Evolutionary conservation across 164 flowering plant species (phyloP), one percentile per base, ranked within the genome.

Genomic region (Vitis riparia): DNA sequence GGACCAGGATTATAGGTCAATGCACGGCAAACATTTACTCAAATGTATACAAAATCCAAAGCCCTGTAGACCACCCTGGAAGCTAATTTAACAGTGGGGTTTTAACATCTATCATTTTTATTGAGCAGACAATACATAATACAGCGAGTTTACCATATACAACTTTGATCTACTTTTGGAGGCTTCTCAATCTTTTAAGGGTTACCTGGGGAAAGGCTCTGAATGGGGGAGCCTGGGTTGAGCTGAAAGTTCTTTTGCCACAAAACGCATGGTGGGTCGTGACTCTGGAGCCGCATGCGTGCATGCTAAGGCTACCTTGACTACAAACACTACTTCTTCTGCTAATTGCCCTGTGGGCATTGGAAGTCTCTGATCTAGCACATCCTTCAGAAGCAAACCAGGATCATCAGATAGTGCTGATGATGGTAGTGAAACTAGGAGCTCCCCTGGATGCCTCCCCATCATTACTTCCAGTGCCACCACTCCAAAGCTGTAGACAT

Each of bases 401-500:
- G 48, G 13, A 49, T 76, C 62, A 9, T 17, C 52, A 2, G 68
- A 55, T 32, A 6, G 44, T 32, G 64, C 13, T 3, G 69, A n/a
- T 27, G 79, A 72, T 19, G 79, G 66, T 16, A 84, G 57, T 3
- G 76, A 74, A 55, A 74, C 15, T n/a, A 92, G 58, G 48, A 87
- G 67, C 37, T 88, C 89, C 6, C 88, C 81, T 4, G 96, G 96
- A 55, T 90, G 96, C 68, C 63, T 78, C 69, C 95, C 95, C 84
- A 82, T 85, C 81, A 90, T 77, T 19, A 86, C 73, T 68, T 90
- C 95, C 44, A 88, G 55, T n/a, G 83, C 80, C 51, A 88, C 86
- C 67, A 90, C 88, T 51, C 95, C 92, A 57, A 87, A 90, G 76
- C 92, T 90, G 58, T 88, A 90, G 11, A 88, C 91, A 70, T 90